These are phyloP conservation scores for Globisporangium alternatum DNA, from an alignment of 352 stramenopile genomes.

Conservation along the genomic window DNA sequence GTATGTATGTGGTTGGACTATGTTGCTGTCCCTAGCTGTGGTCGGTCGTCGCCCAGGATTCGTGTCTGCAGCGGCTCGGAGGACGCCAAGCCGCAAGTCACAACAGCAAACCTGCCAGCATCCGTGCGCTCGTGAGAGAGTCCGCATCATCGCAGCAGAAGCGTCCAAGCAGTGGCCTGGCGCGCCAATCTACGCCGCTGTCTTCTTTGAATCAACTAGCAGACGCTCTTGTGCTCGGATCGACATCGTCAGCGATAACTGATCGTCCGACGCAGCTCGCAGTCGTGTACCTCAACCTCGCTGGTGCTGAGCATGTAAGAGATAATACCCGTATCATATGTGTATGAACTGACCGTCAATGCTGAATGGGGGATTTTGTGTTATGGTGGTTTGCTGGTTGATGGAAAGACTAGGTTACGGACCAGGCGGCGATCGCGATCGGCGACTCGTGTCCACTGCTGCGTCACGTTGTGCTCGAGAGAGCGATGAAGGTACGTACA, in stretches of 20 bases:
- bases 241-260: not conserved
- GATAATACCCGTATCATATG: not conserved
- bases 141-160: not conserved
- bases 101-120: not conserved
- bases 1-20: not conserved
- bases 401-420: conserved; percentile 19
- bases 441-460: conserved; percentile 14
- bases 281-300: conserved; percentile 42
- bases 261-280: not conserved
- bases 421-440: conserved; percentile 16
- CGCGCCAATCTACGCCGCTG: conserved; percentile 18
- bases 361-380: not conserved
- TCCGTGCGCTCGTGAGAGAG: not conserved
- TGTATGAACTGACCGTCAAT: not conserved
- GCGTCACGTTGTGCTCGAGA: conserved; percentile 14
- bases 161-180: conserved; percentile 1
- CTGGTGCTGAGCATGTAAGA: conserved; percentile 48
- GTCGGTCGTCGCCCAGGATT: conserved; percentile 63
- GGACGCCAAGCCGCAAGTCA: conserved; percentile 1
- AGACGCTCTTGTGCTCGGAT: not conserved
- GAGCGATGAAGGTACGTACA: conserved; percentile 8
- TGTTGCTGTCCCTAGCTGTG: conserved; percentile 31
- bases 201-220: conserved; percentile 12
- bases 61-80: conserved; percentile 45
- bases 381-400: not conserved